phyloP scores from a whole-genome alignment of 768 basidiomycete species.

The Tephrocybe rancida region DNA sequence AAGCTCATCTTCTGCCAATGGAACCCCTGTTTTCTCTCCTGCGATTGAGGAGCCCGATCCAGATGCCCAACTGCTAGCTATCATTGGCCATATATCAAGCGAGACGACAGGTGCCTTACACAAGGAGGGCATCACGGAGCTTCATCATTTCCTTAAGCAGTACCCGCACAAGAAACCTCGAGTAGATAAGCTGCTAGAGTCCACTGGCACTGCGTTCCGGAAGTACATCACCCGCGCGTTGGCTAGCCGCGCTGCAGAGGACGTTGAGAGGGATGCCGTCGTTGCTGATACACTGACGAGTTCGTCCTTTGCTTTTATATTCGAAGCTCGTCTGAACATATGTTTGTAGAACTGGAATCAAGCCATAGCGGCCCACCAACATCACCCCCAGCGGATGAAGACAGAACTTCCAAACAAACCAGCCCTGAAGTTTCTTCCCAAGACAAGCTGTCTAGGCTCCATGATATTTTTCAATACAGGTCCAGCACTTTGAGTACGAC shows the following conservation, averaged over 20 bases:
- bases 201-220: constrained; percentile 87
- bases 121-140: constrained; percentile 92
- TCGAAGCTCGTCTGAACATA: constrained; percentile 12
- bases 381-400: constrained; percentile 22
- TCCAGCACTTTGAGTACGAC: constrained; percentile 59
- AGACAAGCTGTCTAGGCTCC: constrained; percentile 73
- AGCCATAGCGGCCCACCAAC: constrained; percentile 44
- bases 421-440: constrained; percentile 37
- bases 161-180: constrained; percentile 82
- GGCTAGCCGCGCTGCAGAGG: constrained; percentile 86
- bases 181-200: constrained; percentile 87
- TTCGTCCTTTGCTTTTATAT: constrained; percentile 38
- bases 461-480: constrained; percentile 84
- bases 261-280: constrained; percentile 76
- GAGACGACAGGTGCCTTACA: constrained; percentile 88
- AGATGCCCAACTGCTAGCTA: constrained; percentile 78
- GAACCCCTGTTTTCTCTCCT: constrained; percentile 50
- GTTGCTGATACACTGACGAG: constrained; percentile 86
- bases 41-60: constrained; percentile 84
- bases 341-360: constrained; percentile 60
- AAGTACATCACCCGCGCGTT: constrained; percentile 90
- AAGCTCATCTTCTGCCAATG: constrained; percentile 65
- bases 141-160: constrained; percentile 91
- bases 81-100: constrained; percentile 86
- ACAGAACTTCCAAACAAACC: constrained; percentile 32